Base-by-base conservation (phyloP, 306 rosid species). In the Cucumis cinereus region DNA sequence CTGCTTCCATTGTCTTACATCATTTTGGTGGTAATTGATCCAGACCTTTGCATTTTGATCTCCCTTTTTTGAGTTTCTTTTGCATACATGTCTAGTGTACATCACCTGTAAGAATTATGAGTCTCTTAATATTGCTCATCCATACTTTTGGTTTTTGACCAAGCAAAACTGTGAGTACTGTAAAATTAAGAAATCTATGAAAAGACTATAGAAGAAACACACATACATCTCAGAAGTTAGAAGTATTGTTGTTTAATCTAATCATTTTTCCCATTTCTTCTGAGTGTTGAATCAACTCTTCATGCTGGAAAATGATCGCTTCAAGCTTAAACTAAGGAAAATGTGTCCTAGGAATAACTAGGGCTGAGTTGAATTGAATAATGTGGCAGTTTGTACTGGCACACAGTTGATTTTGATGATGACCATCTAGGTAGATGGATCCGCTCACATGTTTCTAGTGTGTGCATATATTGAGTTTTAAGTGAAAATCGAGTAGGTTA, bases 1-100 rank as follows among this genome's bases (percentile, higher is more conserved):
- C 99, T 23, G 99, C 93, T 71, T 95, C 99, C 26, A 90, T 95
- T 60, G 95, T 95, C 36, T 86, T 95, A 17, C 98, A 95, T 83
- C 95, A 94, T 75, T 94, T 92, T 83, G 98, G 87, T 87, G 99
- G 99, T 90, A 85, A 77, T 74, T 28, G 9, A 26, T 49, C 33
- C 67, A 36, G 28, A 55, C 17, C 36, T 33, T 35, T 77, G 41
- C 75, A 28, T 8, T 49, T 62, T 63, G 7, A 30, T 35, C 43
- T 40, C 50, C 47, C 30, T 3, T 47, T 41, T 77, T 47, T 43
- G 54, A 57, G 54, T 76, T 59, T 43, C 40, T 59, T 75, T 40
- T 58, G 19, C 33, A 19, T 20, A 26, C 59, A 45, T 70, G 22
- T 49, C 57, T 70, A 12, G 49, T 23, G 12, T 70, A 23, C 26